Conservation (phyloP, 2,329 filamentous ascomycete genomes). For the Clonostachys rhizophaga region DNA sequence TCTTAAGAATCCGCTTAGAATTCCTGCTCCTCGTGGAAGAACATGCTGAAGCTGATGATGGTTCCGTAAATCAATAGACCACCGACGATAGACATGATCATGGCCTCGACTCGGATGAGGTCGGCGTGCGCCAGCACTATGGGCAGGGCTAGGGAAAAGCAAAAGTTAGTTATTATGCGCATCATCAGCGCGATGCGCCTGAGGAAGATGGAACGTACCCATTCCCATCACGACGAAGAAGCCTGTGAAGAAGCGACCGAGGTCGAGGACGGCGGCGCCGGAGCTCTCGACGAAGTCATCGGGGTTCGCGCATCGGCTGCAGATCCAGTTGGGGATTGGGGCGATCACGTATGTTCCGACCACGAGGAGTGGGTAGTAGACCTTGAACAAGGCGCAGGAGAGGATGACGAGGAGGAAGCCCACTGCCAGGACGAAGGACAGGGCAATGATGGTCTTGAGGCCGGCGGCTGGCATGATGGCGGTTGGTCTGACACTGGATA, state of each 20-base stretch:
- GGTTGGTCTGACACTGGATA: slow-evolving; percentile 1
- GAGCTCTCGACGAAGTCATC: slow-evolving; percentile 93
- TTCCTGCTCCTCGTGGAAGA: slow-evolving; percentile 96
- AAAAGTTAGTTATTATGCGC: slow-evolving; percentile 6
- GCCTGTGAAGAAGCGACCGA: slow-evolving; percentile 90
- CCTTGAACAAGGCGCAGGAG: slow-evolving; percentile 89
- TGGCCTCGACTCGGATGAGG: slow-evolving; percentile 77
- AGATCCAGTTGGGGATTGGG: slow-evolving; percentile 95
- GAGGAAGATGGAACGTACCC: slow-evolving; percentile 54
- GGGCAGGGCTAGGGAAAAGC: slow-evolving; percentile 65
- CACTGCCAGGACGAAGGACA: slow-evolving; percentile 98
- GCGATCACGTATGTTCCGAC: slow-evolving; percentile 94
- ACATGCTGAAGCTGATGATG: slow-evolving; percentile 96
- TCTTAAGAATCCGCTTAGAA: slow-evolving; percentile 53
- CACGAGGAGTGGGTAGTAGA: slow-evolving; percentile 92
- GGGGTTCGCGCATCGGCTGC: slow-evolving; percentile 78
- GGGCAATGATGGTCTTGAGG: slow-evolving; percentile 97
- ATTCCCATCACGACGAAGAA: slow-evolving; percentile 98
- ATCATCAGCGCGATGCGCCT: not conserved
- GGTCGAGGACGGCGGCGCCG: slow-evolving; percentile 81
- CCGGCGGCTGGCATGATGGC: slow-evolving; percentile 69
- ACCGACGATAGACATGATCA: slow-evolving; percentile 92
- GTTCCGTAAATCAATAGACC: slow-evolving; percentile 95
- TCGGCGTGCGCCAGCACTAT: slow-evolving; percentile 82
- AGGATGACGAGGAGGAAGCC: slow-evolving; percentile 99